Base-by-base conservation (phyloP, 371 early-diverging fungal genomes). In the Rhizopus sp. region DNA sequence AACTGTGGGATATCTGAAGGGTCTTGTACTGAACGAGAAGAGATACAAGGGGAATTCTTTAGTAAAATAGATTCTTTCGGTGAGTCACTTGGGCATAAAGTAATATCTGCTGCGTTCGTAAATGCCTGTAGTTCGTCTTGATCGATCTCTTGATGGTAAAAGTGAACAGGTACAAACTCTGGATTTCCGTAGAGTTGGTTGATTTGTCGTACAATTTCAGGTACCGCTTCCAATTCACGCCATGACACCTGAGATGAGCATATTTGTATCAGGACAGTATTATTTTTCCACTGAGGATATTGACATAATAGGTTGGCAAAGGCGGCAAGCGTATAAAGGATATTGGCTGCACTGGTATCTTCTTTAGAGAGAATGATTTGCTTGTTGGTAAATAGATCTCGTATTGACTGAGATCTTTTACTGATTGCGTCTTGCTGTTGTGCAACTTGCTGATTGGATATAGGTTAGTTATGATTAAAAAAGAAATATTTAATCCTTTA, bases 71-170 rank as follows among this genome's bases (percentile, higher is more conserved):
- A 6, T n/a, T 41, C 6, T 6, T 41, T 41, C 41, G 15, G 15
- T 15, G 41, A 15, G 6, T 41, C 41, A 4, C 5, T 41, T n/a
- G 15, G 15, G 15, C 41, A 41, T 2, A 41, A 15, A 41, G 3
- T 41, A 5, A 41, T 6, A n/a, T 41, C 13, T 8, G 41, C 41
- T 41, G 69, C 48, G 3, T 34, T 37, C 42, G 62, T 53, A 40
- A 64, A 46, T 13, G 58, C 48, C 10, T 53, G 41, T 35, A 58
- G 54, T 38, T 64, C 65, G 10, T 61, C 64, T 6, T 41, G 17
- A 49, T 64, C 60, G n/a, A 69, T 29, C 6, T 59, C 55, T 49
- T 69, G 59, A 42, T 69, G 65, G 15, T 68, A 60, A 47, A 64
- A 62, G 33, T 67, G 67, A 31, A 66, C 57, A 32, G 66, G 66